Percentiles rank a stretch among this genome's conserved stretches.
Conservation (phyloP, 169 alveolate species). For the Eimeria acervulina region DNA sequence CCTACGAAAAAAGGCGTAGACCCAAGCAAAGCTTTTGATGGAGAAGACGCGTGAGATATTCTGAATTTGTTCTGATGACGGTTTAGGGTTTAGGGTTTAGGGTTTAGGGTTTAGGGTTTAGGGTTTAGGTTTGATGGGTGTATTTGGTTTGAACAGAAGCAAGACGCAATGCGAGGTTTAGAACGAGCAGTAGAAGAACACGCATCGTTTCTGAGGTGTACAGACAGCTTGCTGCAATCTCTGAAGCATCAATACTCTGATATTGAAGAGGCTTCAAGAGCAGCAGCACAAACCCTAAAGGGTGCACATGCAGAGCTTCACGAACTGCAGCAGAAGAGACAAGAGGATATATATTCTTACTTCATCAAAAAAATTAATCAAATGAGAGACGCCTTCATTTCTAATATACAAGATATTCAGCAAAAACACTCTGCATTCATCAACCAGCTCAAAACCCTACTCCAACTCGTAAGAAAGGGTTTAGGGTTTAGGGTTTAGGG, state of each 20-base stretch:
- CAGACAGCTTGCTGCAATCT: slow-evolving; percentile 94
- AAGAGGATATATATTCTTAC: not conserved
- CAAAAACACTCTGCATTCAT: slow-evolving; percentile 11
- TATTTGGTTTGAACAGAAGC: slow-evolving; percentile 30
- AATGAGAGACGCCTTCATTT: not conserved
- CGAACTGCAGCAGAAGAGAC: not conserved
- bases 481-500: too few species aligned
- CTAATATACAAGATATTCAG: not conserved
- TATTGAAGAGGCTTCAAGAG: slow-evolving; percentile 24
- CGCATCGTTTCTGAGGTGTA: slow-evolving; percentile 71
- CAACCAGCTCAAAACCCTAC: not conserved
- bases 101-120: too few species aligned
- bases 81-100: too few species aligned
- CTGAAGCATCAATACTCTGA: slow-evolving; percentile 94
- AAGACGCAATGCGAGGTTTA: not conserved
- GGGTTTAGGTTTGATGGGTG: too few species aligned
- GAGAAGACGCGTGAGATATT: too few species aligned
- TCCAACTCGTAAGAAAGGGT: slow-evolving; percentile 2
- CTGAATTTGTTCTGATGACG: too few species aligned
- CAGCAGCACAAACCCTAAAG: not conserved
- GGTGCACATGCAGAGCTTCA: not conserved
- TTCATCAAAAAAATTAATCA: not conserved
- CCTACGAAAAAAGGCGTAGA: too few species aligned
- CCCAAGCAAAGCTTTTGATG: too few species aligned
- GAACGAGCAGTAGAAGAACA: not conserved